Conservation (phyloP, 257 asterid genomes). For the Cruciata laevipes region DNA sequence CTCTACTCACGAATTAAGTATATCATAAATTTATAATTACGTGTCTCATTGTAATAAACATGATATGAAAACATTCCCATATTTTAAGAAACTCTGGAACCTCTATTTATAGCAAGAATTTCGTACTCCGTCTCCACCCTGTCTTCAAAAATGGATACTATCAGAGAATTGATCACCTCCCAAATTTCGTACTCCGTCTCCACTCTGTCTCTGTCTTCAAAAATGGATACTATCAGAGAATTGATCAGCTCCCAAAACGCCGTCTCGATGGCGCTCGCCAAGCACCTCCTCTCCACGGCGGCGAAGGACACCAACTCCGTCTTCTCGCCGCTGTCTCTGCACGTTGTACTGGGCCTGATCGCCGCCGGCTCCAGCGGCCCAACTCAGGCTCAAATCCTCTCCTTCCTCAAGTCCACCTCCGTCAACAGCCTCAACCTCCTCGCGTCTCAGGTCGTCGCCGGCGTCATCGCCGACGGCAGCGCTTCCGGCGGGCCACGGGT, state of each 20-base stretch:
- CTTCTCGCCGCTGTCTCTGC: constrained; percentile 37
- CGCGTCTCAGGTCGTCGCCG: constrained; percentile 26
- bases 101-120: too few species aligned
- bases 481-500: constrained; percentile 33
- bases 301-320: constrained; percentile 22
- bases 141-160: constrained; percentile 18
- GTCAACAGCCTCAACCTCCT: constrained; percentile 24
- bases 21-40: too few species aligned
- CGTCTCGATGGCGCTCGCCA: constrained; percentile 22
- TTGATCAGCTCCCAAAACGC: constrained; percentile 27
- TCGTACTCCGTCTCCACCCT: background rate
- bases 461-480: constrained; percentile 30
- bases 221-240: constrained; percentile 27
- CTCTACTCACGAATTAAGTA: too few species aligned
- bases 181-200: constrained; percentile 31
- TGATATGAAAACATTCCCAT: too few species aligned
- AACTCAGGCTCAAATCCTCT: constrained; percentile 26
- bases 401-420: constrained; percentile 29
- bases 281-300: constrained; percentile 19
- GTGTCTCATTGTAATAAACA: too few species aligned
- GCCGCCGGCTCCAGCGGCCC: constrained; percentile 32
- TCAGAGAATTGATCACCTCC: constrained; percentile 24
- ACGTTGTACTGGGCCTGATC: constrained; percentile 28
- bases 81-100: too few species aligned
- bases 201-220: too few species aligned